These are phyloP conservation scores for Thuidium tamariscinum DNA, from an alignment of 225 moss, liverwort and hornwort species.

Conservation along the genomic window DNA sequence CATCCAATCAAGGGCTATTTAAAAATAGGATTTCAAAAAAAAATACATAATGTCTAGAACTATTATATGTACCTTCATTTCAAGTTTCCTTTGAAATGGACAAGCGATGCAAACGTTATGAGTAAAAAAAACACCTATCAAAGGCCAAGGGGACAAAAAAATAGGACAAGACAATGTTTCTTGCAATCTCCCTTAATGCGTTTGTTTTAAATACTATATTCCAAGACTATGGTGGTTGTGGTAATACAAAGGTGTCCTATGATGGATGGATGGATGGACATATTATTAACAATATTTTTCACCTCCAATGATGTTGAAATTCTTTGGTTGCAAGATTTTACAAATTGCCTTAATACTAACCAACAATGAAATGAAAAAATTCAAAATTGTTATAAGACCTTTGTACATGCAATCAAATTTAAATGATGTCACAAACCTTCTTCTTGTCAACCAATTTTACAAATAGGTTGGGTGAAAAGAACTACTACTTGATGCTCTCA, in stretches of 20 bases:
- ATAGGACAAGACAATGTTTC: too few species aligned
- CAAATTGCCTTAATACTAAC: too few species aligned
- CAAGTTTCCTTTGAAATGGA: too few species aligned
- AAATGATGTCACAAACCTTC: neutral
- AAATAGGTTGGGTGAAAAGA: neutral
- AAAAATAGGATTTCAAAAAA: too few species aligned
- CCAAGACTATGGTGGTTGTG: neutral
- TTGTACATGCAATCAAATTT: neutral
- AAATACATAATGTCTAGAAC: too few species aligned
- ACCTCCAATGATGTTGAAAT: neutral
- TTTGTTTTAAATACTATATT: neutral
- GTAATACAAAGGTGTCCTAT: neutral
- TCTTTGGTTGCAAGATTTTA: accelerated
- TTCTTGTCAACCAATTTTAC: neutral
- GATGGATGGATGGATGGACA: too few species aligned
- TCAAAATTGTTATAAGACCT: accelerated
- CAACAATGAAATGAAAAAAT: neutral
- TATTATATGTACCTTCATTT: too few species aligned
- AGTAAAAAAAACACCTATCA: too few species aligned
- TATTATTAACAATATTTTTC: neutral
- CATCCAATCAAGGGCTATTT: too few species aligned
- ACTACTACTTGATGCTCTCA: slow-evolving; percentile 2
- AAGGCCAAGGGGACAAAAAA: too few species aligned
- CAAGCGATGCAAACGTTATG: too few species aligned
- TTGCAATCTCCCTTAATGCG: too few species aligned